Percentiles rank a stretch among this genome's conserved stretches.
phyloP scores from a whole-genome alignment of 768 basidiomycete genomes.

The Sarcodon sp. region DNA sequence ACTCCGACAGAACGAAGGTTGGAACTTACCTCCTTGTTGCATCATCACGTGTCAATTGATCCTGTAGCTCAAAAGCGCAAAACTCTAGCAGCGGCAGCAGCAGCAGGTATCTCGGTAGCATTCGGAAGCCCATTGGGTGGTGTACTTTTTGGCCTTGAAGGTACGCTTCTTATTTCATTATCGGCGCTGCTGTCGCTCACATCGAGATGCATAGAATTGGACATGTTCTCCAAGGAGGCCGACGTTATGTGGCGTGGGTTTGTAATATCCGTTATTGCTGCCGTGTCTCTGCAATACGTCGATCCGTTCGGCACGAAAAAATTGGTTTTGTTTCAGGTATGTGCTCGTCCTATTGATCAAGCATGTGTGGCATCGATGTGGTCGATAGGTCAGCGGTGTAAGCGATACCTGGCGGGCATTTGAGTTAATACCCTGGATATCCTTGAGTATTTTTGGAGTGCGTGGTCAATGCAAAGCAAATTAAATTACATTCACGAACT shows the following conservation, averaged over 20 bases:
- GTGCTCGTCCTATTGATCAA: conserved; percentile 2
- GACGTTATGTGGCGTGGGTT: conserved; percentile 85
- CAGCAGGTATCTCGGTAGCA: conserved; percentile 80
- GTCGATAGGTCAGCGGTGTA: conserved; percentile 37
- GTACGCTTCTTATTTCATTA: conserved; percentile 11
- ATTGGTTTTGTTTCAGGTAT: conserved; percentile 66
- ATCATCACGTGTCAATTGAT: background rate
- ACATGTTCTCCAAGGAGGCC: conserved; percentile 55
- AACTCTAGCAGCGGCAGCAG: conserved; percentile 70
- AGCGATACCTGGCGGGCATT: conserved; percentile 59
- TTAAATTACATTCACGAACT: background rate
- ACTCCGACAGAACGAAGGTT: conserved; percentile 71
- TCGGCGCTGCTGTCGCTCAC: conserved; percentile 1
- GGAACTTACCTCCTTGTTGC: background rate
- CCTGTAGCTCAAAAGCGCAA: conserved; percentile 63
- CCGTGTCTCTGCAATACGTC: conserved; percentile 71
- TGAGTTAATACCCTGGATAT: conserved; percentile 64
- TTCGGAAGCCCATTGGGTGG: conserved; percentile 84
- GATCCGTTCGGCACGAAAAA: conserved; percentile 83
- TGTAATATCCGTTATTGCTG: conserved; percentile 79
- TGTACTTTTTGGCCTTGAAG: conserved; percentile 77
- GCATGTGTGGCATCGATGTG: background rate
- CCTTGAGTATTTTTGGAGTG: conserved; percentile 51
- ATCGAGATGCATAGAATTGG: conserved; percentile 32
- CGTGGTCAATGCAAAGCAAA: conserved; percentile 4